phyloP scores from a whole-genome alignment of 2,329 filamentous ascomycete genomes.

The Penicillium sumatraense region DNA sequence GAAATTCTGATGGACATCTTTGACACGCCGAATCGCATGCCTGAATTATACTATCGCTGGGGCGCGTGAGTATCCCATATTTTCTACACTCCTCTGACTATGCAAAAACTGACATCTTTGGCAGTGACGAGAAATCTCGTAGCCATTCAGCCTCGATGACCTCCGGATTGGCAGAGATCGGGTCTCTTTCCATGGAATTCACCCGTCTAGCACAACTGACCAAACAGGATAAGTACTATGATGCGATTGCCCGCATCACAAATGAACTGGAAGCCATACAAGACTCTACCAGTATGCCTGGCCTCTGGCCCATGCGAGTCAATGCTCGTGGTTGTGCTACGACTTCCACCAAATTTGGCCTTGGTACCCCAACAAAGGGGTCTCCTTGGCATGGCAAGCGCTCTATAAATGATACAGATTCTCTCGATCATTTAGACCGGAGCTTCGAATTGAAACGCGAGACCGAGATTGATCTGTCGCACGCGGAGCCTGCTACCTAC shows the following conservation, averaged over 20 bases:
- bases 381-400: background rate
- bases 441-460: conserved; percentile 29
- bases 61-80: conserved; percentile 56
- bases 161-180: conserved; percentile 70
- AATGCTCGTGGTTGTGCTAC: conserved; percentile 79
- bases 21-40: conserved; percentile 94
- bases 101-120: background rate
- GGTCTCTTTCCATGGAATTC: conserved; percentile 84
- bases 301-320: conserved; percentile 78
- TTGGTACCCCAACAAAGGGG: conserved; percentile 14
- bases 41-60: conserved; percentile 80
- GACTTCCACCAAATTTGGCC: conserved; percentile 19
- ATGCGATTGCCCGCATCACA: conserved; percentile 84
- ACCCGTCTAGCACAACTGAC: conserved; percentile 87
- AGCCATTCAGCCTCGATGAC: conserved; percentile 64
- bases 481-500: conserved; percentile 34
- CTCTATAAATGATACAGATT: conserved; percentile 22
- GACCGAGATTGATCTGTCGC: conserved; percentile 22
- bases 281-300: conserved; percentile 70
- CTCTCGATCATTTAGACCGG: conserved; percentile 20
- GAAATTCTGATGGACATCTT: conserved; percentile 82
- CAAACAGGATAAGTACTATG: conserved; percentile 80
- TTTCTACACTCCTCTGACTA: background rate
- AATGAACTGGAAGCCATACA: conserved; percentile 78
- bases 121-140: conserved; percentile 59